Base-by-base conservation (phyloP, 495 filamentous ascomycete genomes). In the Amphirosellinia nigrospora region DNA sequence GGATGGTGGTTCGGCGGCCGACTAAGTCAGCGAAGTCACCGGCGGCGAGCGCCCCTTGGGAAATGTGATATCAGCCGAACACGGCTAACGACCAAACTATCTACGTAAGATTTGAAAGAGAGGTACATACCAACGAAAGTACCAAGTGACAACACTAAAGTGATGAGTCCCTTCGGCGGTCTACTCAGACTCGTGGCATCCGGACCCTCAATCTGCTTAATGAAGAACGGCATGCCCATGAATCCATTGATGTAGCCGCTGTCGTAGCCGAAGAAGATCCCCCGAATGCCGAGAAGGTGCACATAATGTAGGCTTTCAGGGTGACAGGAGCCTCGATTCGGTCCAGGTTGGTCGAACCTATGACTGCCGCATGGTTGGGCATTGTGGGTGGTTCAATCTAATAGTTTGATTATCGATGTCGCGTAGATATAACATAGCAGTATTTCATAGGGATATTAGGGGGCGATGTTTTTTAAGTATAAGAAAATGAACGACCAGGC, bases 111-210 rank as follows among this genome's bases (percentile, higher is more conserved):
- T 4, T 32, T 34, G 26, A 19, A 1, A 48, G 3, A 16, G 28
- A 59, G 73, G 7, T n/a, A n/a, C n/a, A 45, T 72, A 77, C 75
- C 91, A 71, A 92, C 90, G 86, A 93, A 93, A 68, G 91, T 93
- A 74, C 91, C 91, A 73, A 84, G 86, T 34, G 91, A 93, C 26
- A 93, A 86, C 73, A 93, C 92, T 34, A 90, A 92, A 71, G 89
- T 89, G 73, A 92, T 92, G 38, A 93, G 84, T 7, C 88, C 89
- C 72, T 87, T 86, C 74, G 83, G 64, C 21, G 72, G 74, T 28
- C 79, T 74, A 9, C 60, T 73, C 48, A 85, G 50, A 8, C n/a
- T 70, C 4, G 56, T 69, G 19, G 72, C 74, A 38, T 65, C 69
- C 13, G 73, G 69, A 65, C 73, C 71, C 73, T 84, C 82, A 74